Base-by-base conservation (phyloP, 768 basidiomycete genomes). In the Boletus rubescentipes region DNA sequence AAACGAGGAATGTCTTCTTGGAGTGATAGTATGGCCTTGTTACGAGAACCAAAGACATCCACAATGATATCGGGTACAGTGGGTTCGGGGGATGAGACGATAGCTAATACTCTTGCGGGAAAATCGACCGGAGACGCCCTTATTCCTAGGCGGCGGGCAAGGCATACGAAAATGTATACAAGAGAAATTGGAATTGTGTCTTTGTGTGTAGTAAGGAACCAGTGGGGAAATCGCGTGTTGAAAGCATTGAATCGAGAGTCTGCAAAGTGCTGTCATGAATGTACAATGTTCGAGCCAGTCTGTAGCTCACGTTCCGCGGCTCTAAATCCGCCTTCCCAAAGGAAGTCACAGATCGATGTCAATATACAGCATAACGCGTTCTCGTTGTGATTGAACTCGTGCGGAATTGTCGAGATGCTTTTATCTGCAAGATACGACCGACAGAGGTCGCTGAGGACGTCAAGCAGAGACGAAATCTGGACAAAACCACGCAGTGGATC, bases 101-200 rank as follows among this genome's bases (percentile, higher is more conserved):
- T 72, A 12, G 75, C 82, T 32, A 86, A 62, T 14, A 87, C 85
- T 46, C 74, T 75, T 9, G 69, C 67, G 6, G 85, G 86, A 51
- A 84, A 83, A 59, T 82, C 76, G 16, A 83, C 66, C 0, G 85
- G 84, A 5, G 72, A 73, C 0, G 83, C 83, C 9, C 64, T 57
- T 16, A 87, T 70, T 23, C 78, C 81, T 1, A 86, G 63, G 32
- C 81, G 75, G 15, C 76, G 73, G 16, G 77, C 77, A 40, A 87
- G 67, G 16, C 78, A 75, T 12, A 81, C 75, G 54, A 85, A 87
- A 21, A 84, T 62, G 66, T 81, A 83, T 36, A 79, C 79, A 39
- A 87, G 71, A 11, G 82, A 83, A 44, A 87, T 78, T 0, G 85
- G 85, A 40, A 87, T 76, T 0, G 82, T 79, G 21, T 67, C 66